Evolutionary conservation across 208 protist species (phyloP).

Genomic region (Lotmaria passim): DNA sequence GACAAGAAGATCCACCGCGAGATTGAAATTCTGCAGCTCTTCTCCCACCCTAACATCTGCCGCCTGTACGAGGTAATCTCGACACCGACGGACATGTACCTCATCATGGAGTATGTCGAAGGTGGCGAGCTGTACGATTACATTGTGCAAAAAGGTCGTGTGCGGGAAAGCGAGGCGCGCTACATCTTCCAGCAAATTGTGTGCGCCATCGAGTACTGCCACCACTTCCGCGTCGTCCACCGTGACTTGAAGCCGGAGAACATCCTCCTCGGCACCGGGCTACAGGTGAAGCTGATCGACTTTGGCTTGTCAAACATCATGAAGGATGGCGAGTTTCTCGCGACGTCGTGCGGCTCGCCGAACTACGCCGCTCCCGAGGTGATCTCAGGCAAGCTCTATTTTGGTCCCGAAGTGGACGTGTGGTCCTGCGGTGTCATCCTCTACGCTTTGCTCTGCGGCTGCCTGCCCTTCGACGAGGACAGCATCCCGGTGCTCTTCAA

Average conservation of each 20-base stretch:
- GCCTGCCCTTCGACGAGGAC: conserved; percentile 94
- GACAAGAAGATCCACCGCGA: conserved; percentile 96
- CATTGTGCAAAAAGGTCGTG: conserved; percentile 97
- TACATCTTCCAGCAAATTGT: conserved; percentile 99
- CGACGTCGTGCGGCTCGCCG: conserved; percentile 93
- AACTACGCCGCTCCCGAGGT: conserved; percentile 96
- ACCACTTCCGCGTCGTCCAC: conserved; percentile 94
- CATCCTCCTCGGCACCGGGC: conserved; percentile 84
- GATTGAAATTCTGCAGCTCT: conserved; percentile 98
- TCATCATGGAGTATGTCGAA: conserved; percentile 99
- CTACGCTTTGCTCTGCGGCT: conserved; percentile 93
- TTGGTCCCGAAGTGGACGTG: conserved; percentile 93
- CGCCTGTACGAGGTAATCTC: conserved; percentile 98
- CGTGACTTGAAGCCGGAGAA: conserved; percentile 96
- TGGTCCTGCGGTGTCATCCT: conserved; percentile 97
- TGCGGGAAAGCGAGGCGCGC: conserved; percentile 94
- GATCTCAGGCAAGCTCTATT: conserved; percentile 93
- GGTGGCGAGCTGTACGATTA: conserved; percentile 99
- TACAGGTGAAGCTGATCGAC: conserved; percentile 95
- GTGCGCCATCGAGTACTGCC: conserved; percentile 98
- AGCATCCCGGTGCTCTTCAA: conserved; percentile 90
- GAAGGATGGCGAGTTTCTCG: conserved; percentile 89
- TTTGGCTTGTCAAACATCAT: conserved; percentile 96
- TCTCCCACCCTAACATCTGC: conserved; percentile 99
- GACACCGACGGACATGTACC: conserved; percentile 98